phyloP scores from a whole-genome alignment of 2,329 filamentous ascomycete genomes.

The Monilinia fructicola region DNA sequence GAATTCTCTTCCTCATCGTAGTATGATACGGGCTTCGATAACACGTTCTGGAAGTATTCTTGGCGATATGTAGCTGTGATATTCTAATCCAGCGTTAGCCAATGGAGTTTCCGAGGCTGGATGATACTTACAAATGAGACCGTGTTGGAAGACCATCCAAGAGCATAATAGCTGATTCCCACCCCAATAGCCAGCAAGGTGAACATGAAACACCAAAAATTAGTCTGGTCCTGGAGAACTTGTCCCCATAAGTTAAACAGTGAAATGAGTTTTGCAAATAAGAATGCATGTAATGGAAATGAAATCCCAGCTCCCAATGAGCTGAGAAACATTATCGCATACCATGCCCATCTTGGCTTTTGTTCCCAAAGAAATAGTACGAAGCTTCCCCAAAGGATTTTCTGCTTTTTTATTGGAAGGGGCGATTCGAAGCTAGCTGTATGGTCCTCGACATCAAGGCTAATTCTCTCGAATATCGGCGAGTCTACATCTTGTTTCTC shows the following conservation, averaged over 20 bases:
- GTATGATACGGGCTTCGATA: constrained; percentile 45
- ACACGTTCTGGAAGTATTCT: constrained; percentile 48
- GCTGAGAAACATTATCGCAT: constrained; percentile 9
- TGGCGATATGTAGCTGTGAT: constrained; percentile 44
- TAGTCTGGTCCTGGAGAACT: constrained; percentile 37
- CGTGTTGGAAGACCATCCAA: constrained; percentile 46
- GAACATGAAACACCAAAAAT: constrained; percentile 53
- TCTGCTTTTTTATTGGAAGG: neutral
- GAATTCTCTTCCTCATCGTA: constrained; percentile 49
- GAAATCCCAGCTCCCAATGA: constrained; percentile 32
- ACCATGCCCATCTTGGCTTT: constrained; percentile 20
- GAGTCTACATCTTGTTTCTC: neutral
- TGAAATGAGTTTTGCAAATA: constrained; percentile 41
- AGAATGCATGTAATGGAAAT: constrained; percentile 42
- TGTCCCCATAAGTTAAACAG: constrained; percentile 26
- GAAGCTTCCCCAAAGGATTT: constrained; percentile 10
- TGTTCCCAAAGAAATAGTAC: constrained; percentile 36
- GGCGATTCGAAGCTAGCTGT: neutral
- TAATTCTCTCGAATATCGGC: constrained; percentile 11
- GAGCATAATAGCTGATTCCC: constrained; percentile 40
- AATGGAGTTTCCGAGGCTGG: neutral
- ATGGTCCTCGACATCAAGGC: neutral
- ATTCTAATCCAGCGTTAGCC: constrained; percentile 30
- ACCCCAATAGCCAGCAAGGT: constrained; percentile 47
- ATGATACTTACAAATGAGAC: constrained; percentile 38